A percentile compares a stretch with the other conserved stretches of the same genome.
phyloP scores from a whole-genome alignment of 2,329 filamentous ascomycete species.

The Dryadomyces quercivorus region DNA sequence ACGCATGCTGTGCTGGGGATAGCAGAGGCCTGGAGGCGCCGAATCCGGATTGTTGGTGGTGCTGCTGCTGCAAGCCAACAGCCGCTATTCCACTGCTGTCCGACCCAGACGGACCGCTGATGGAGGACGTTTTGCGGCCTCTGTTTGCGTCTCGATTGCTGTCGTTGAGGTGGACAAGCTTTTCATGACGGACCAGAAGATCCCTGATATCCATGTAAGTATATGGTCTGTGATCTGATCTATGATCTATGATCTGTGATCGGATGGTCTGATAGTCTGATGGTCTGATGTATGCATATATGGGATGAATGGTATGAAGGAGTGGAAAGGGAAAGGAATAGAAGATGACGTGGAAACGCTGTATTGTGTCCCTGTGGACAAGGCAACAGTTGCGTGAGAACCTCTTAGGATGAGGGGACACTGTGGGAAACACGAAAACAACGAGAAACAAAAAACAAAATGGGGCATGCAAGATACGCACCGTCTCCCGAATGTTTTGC shows the following conservation, averaged over 20 bases:
- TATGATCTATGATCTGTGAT: not conserved
- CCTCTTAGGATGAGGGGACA: not conserved
- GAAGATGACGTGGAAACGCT: not conserved
- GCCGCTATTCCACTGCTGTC: slow-evolving; percentile 29
- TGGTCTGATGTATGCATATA: no score
- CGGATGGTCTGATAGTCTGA: no score
- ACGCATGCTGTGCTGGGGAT: not conserved
- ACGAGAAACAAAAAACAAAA: slow-evolving; percentile 8
- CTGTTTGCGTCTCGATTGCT: slow-evolving; percentile 40
- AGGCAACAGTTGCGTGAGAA: no score
- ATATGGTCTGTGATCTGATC: slow-evolving; percentile 12
- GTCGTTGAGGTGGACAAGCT: slow-evolving; percentile 52
- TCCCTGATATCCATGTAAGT: slow-evolving; percentile 54
- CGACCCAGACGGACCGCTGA: slow-evolving; percentile 28
- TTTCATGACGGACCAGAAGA: slow-evolving; percentile 50
- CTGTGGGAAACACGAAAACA: not conserved
- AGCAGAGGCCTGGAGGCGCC: slow-evolving; percentile 9
- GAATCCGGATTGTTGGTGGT: slow-evolving; percentile 14
- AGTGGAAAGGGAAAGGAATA: not conserved
- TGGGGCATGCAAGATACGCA: slow-evolving; percentile 24
- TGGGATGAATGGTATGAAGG: no score
- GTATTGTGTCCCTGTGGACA: not conserved
- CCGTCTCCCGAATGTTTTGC: slow-evolving; percentile 51
- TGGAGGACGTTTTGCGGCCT: slow-evolving; percentile 39
- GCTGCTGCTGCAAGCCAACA: slow-evolving; percentile 28